Base-by-base conservation (phyloP, 1,284 basidiomycete species). In the Fomitopsis palustris region DNA sequence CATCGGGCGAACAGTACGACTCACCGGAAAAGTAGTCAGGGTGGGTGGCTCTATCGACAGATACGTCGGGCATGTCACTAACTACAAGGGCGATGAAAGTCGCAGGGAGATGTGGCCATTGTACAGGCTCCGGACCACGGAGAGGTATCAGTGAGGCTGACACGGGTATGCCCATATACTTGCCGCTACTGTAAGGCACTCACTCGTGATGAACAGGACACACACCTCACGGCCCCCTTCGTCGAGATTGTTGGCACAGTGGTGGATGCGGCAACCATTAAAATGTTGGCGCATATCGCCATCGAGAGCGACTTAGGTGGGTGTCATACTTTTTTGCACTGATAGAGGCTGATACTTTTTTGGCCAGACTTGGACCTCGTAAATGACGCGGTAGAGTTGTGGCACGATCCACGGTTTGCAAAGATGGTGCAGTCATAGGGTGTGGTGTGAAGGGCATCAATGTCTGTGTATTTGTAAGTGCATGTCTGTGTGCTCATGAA, bases 181-280 rank as follows among this genome's bases (percentile, higher is more conserved):
- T 21, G 1, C 16, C 31, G 38, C 31, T 9, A 55, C 29, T 19
- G 39, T 49, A 37, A 25, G 19, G 10, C 16, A 8, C 29, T 29
- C 47, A 29, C 39, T 57, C 27, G 53, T 52, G 31, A 21, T 37
- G 17, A 8, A 2, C 66, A 88, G 85, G 78, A 78, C 57, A 73
- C 78, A 43, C 71, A 77, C 39, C 72, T 87, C 52, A 72, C 73
- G 0, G 84, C 84, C 51, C 75, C 79, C 7, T 94, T 78, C 61
- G 77, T 92, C 49, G 93, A 96, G 72, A 75, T 95, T 56, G 81
- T 96, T 45, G 93, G 92, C 8, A 81, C 72, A 5, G 91, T 89
- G 8, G 61, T 78, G 33, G 81, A 87, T 58, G 77, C 83, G 38
- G 78, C 83, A 21, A 84, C 80, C 0, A 73, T 96, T 59, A 87